phyloP scores from a whole-genome alignment of 129 eudicot genomes.

The Flaveria robusta region DNA sequence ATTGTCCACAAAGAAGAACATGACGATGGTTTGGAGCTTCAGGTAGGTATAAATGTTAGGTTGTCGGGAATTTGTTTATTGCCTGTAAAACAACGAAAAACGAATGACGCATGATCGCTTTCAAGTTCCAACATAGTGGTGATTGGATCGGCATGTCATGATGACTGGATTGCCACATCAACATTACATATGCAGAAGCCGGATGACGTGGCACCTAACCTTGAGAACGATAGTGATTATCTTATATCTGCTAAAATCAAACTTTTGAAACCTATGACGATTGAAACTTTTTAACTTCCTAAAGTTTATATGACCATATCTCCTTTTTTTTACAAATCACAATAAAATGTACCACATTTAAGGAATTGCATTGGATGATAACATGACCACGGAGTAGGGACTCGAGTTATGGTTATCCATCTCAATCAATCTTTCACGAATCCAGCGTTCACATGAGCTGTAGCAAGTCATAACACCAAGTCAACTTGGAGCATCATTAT shows the following conservation, averaged over 20 bases:
- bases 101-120: not conserved
- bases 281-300: not conserved
- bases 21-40: not conserved
- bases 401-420: not conserved
- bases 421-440: not conserved
- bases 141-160: not conserved
- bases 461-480: not conserved
- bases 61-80: not conserved
- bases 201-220: not conserved
- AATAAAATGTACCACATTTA: too few relatives aligned
- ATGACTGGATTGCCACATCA: too few relatives aligned
- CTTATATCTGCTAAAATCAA: too few relatives aligned
- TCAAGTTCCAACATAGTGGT: not conserved
- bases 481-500: slow-evolving; percentile 12
- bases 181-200: too few relatives aligned
- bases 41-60: not conserved
- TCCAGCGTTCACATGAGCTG: slow-evolving; percentile 23
- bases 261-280: not conserved
- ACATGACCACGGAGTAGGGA: not conserved
- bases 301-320: too few relatives aligned
- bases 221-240: too few relatives aligned
- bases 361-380: not conserved
- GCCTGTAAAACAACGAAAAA: too few relatives aligned
- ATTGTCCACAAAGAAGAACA: too few relatives aligned
- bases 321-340: too few relatives aligned